Conservation (phyloP, 441 rosid species). For the Daphne laureola region DNA sequence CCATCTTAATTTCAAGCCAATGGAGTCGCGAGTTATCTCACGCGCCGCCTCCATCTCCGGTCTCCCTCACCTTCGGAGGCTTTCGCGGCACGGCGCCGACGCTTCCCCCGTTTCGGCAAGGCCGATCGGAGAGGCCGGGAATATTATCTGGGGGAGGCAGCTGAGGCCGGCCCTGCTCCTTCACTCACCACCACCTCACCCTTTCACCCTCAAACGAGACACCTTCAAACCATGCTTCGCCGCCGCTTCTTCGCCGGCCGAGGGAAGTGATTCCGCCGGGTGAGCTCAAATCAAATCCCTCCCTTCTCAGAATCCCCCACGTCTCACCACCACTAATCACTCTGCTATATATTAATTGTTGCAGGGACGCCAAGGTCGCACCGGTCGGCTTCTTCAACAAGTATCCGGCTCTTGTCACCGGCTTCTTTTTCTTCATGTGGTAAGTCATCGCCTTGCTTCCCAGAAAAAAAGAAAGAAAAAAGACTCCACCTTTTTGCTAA, state of each 20-base stretch:
- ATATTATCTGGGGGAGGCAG: conserved; percentile 73
- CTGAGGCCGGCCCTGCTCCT: conserved; percentile 61
- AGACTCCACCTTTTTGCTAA: neutral
- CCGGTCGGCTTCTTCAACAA: conserved; percentile 59
- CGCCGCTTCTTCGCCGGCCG: conserved; percentile 63
- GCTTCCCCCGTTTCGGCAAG: conserved; percentile 26
- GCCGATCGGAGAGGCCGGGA: conserved; percentile 66
- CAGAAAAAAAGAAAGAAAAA: neutral
- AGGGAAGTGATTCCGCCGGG: conserved; percentile 86
- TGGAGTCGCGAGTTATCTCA: conserved; percentile 83
- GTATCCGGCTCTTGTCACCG: conserved; percentile 75
- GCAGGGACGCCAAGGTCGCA: conserved; percentile 41
- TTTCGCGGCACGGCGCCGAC: conserved; percentile 27
- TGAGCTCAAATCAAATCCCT: conserved; percentile 82
- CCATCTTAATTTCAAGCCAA: conserved; percentile 12
- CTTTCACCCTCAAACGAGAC: conserved; percentile 19
- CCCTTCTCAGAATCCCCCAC: conserved; percentile 30
- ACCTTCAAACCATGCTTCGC: conserved; percentile 40
- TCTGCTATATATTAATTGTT: too few species aligned
- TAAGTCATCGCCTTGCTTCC: conserved; percentile 20
- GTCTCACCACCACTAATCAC: too few species aligned
- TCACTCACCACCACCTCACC: conserved; percentile 32
- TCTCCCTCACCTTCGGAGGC: conserved; percentile 30
- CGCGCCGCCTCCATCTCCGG: conserved; percentile 46
- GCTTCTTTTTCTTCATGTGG: conserved; percentile 98